These are phyloP conservation scores for Cercospora sojina DNA, from an alignment of 2,329 filamentous ascomycete species.

Conservation along the genomic window DNA sequence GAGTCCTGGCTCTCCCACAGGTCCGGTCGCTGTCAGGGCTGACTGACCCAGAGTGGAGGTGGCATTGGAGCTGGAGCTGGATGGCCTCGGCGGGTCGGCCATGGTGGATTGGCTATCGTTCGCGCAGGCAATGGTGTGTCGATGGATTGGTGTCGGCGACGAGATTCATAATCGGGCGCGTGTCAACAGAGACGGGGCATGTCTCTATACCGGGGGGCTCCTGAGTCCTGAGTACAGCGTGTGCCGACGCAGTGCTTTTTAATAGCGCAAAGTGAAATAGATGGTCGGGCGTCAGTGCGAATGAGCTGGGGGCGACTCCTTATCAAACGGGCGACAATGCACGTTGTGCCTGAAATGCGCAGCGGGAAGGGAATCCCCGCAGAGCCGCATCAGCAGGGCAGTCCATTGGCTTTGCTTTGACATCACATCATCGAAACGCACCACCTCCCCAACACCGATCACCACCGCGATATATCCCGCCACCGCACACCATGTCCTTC, in stretches of 20 bases:
- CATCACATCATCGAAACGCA: background rate
- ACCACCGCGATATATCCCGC: conserved; percentile 13
- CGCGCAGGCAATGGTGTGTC: conserved; percentile 1
- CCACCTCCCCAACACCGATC: conserved; percentile 2
- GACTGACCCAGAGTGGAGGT: conserved; percentile 27
- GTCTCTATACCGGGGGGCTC: background rate
- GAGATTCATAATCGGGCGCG: conserved; percentile 15
- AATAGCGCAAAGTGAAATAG: background rate
- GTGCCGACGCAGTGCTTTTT: background rate
- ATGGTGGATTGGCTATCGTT: conserved; percentile 4
- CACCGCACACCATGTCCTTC: conserved; percentile 45
- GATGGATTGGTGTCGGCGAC: background rate
- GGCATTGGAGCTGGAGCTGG: conserved; percentile 20
- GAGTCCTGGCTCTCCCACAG: conserved; percentile 49
- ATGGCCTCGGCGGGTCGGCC: conserved; percentile 11
- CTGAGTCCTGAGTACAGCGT: background rate
- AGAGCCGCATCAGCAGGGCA: conserved; percentile 5
- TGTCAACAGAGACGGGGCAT: background rate
- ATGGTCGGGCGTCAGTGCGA: conserved; percentile 2
- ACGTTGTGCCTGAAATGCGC: background rate
- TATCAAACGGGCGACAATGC: background rate
- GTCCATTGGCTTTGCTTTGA: conserved; percentile 10
- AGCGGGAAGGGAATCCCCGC: background rate
- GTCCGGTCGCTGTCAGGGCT: conserved; percentile 43
- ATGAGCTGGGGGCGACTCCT: background rate